Base-by-base conservation (phyloP, 202 grass and related monocot genomes). In the Carex sylvatica region DNA sequence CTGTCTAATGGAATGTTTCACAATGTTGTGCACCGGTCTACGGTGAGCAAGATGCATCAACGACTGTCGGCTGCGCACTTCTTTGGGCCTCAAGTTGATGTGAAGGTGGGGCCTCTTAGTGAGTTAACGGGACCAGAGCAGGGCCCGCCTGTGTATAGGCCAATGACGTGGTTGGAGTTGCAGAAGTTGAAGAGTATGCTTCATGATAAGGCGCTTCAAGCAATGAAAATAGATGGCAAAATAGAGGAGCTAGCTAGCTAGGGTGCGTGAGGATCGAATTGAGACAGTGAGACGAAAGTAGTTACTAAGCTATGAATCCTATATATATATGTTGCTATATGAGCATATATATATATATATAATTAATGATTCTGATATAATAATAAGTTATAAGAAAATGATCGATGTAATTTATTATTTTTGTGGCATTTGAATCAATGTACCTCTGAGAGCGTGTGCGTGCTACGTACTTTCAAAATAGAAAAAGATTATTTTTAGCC, bases 11-110 rank as follows among this genome's bases (percentile, higher is more conserved):
- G 88, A 15, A 87, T 62, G 51, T 88, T 88, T 76, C 71, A 60
- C 13, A 93, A 31, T 79, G 88, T 87, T 20, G 6, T 83, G 53
- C 93, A 93, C 61, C 88, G 90, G 6, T 89, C 80, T 30, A 65
- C 85, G 4, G 90, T 96, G n/a, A 89, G 87, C 87, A 54, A 83
- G 26, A 83, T 67, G 2, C n/a, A 30, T 11, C 33, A 84, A 0
- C 84, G 93, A 23, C 35, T 96, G 53, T 96, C 93, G 0, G 71
- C 78, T 67, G 91, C 81, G 2, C 89, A 81, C 84, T 94, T 97
- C 46, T 89, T 85, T 24, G 89, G 85, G 1, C 89, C 94, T 11
- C 87, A 80, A 2, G 4, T 6, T 0, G 49, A 83, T 64, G 78
- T 90, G 61, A 65, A 30, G 19, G 88, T 97, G 14, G 54, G 79